Conservation (phyloP, 176 grass and related monocot species). For the Dendrocalamus sinicus region DNA sequence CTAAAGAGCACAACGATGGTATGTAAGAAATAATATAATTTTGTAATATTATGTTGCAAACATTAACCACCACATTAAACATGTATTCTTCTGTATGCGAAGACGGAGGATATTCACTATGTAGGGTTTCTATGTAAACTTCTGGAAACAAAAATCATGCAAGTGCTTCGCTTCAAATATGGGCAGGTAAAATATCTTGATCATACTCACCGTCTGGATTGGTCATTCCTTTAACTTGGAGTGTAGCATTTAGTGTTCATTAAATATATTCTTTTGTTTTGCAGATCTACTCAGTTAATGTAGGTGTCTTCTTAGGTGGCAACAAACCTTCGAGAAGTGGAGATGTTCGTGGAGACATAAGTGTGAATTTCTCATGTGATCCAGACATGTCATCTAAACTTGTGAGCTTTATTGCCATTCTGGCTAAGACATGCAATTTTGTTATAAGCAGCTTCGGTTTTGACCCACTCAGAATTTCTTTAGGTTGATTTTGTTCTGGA, state of each 20-base stretch:
- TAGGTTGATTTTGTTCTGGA: slow-evolving; percentile 93
- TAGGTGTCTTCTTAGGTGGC: slow-evolving; percentile 93
- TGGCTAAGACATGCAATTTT: slow-evolving; percentile 13
- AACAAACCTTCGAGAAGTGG: slow-evolving; percentile 98
- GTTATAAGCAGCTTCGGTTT: slow-evolving; percentile 20
- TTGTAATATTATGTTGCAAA: background rate
- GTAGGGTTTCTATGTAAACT: slow-evolving; percentile 97
- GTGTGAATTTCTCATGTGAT: slow-evolving; percentile 95
- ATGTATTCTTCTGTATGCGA: slow-evolving; percentile 45
- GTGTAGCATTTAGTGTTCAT: slow-evolving; percentile 21
- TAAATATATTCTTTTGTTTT: slow-evolving; percentile 40
- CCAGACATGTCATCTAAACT: slow-evolving; percentile 91
- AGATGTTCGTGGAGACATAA: slow-evolving; percentile 92
- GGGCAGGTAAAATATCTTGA: slow-evolving; percentile 68
- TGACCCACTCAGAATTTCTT: slow-evolving; percentile 42
- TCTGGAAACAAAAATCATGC: slow-evolving; percentile 96
- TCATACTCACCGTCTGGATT: slow-evolving; percentile 25
- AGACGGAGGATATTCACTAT: slow-evolving; percentile 96
- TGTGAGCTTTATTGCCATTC: slow-evolving; percentile 49
- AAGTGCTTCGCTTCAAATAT: slow-evolving; percentile 99
- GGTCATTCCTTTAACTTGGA: slow-evolving; percentile 17
- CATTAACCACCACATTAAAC: slow-evolving; percentile 39
- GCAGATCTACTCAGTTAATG: slow-evolving; percentile 95
- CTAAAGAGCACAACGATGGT: slow-evolving; percentile 90
- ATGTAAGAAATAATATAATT: slow-evolving; percentile 29